Evolutionary conservation across 2,329 filamentous ascomycete genomes (phyloP), one percentile per base, ranked within the genome.

Genomic region (Botryotinia convoluta): DNA sequence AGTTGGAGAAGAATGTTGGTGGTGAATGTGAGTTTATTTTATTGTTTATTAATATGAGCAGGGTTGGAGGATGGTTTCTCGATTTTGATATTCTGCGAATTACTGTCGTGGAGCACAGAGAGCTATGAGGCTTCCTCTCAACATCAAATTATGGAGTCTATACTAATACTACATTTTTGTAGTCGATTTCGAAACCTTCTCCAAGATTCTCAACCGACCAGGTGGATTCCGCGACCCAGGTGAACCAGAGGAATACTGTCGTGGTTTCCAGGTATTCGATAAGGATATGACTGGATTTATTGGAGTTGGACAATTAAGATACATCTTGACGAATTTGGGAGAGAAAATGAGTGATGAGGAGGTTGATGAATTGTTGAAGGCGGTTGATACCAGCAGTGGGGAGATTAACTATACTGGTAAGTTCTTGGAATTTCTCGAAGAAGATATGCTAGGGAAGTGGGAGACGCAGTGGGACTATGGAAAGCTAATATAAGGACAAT

Each of bases 281-380:
- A 99, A 99, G 86, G 96, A 99, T 83, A 92, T 97, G 90, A 97
- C 94, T 74, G 96, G 96, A 70, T 98, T 95, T 84, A 98, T 99
- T 82, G 96, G 95, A 73, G 95, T 98, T 77, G 96, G 96, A 74
- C 96, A 99, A 86, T 89, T 99, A 83, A 93, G 97, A 85, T 99
- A 99, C 86, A 95, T 99, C 82, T 85, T 99, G 81, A 99, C 96
- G 73, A 98, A 98, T 83, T 85, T 99, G 80, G 96, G 96, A 80
- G 96, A 99, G 91, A 98, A 98, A 88, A 98, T 99, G 94, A 93
- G 92, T 75, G 95, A 99, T 80, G 96, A 98, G 77, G 96, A 99
- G 87, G 96, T 99, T 67, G 95, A 98, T 83, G 96, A 99, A 88
- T 88, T 99, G 82, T 91, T 99, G 83, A 99, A 98, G 91, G 94